Base-by-base conservation (phyloP, 106 monocot genomes). In the Dioscorea zingiberensis region DNA sequence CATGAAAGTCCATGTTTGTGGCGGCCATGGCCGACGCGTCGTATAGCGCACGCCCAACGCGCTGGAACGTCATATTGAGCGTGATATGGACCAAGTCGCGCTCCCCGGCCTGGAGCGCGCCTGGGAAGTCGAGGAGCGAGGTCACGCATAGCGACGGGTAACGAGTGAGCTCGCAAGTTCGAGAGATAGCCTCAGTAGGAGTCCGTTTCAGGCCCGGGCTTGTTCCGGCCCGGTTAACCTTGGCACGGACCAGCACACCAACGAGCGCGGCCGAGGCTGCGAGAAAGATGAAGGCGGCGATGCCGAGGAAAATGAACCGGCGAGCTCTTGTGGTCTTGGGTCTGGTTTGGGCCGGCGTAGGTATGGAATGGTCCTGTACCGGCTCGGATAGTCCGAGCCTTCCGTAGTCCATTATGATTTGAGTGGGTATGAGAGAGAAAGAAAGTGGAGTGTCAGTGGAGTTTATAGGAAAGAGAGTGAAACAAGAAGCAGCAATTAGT, bases 51-150 rank as follows among this genome's bases (percentile, higher is more conserved):
- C 44, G 45, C 30, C 53, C 69, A 25, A 92, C 70, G 47, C 69
- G 83, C 21, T 75, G 88, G n/a, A 77, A 67, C 2, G 97, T 97
- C 83, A 86, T 73, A 81, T 92, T 91, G 72, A 97, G 76, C 44
- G 92, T 71, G 49, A 97, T 70, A 70, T 77, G 86, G 56, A 91
- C 83, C 55, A 92, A 83, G 16, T 97, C 85, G 18, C 67, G 29
- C 63, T 79, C 65, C 16, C 71, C 51, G 69, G 85, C 77, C 1
- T 62, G 27, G 30, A 57, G 27, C 21, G 84, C 81, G 54, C 86
- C 87, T 23, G 87, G 86, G 73, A 88, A 80, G 1, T 71, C 71
- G 25, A 77, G 23, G 10, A 93, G 72, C 24, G 83, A 78, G 67
- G 28, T 64, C 25, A 70, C 48, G 68, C 93, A 93, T 3, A 85